phyloP scores from a whole-genome alignment of 371 early-diverging fungal species.

The Capniomyces stellatus region DNA sequence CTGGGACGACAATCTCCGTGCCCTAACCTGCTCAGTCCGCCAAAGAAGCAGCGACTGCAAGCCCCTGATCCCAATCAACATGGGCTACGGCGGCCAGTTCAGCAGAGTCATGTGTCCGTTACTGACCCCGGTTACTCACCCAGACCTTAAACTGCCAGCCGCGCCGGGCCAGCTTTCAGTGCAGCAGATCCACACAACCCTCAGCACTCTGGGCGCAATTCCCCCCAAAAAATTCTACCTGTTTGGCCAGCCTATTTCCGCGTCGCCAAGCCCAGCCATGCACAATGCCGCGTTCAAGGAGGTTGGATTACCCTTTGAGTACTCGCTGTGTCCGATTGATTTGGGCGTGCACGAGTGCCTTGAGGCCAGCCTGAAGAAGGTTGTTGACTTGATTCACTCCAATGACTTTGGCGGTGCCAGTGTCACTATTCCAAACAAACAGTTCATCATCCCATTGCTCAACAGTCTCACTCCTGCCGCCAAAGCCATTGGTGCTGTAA shows the following conservation, averaged over 20 bases:
- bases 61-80: slow-evolving; percentile 82
- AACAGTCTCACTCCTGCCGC: slow-evolving; percentile 56
- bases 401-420: slow-evolving; percentile 80
- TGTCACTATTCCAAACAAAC: slow-evolving; percentile 90
- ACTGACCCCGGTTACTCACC: slow-evolving; percentile 87
- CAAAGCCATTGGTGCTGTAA: slow-evolving; percentile 77
- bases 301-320: slow-evolving; percentile 67
- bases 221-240: slow-evolving; percentile 54
- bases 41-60: slow-evolving; percentile 22
- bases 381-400: slow-evolving; percentile 32
- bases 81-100: slow-evolving; percentile 76
- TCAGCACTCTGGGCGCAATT: slow-evolving; percentile 47
- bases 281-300: slow-evolving; percentile 81
- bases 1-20: slow-evolving; percentile 59
- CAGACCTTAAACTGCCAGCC: slow-evolving; percentile 52
- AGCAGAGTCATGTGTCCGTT: slow-evolving; percentile 70
- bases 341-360: slow-evolving; percentile 20
- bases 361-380: slow-evolving; percentile 31
- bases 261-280: slow-evolving; percentile 76
- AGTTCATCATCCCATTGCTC: slow-evolving; percentile 53
- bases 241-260: slow-evolving; percentile 79
- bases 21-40: slow-evolving; percentile 38
- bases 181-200: slow-evolving; percentile 52
- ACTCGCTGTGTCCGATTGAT: slow-evolving; percentile 30
- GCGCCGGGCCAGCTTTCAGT: slow-evolving; percentile 92